These are phyloP conservation scores for Aspergillus ochraceoroseus DNA, from an alignment of 2,329 filamentous ascomycete species.

Conservation along the genomic window DNA sequence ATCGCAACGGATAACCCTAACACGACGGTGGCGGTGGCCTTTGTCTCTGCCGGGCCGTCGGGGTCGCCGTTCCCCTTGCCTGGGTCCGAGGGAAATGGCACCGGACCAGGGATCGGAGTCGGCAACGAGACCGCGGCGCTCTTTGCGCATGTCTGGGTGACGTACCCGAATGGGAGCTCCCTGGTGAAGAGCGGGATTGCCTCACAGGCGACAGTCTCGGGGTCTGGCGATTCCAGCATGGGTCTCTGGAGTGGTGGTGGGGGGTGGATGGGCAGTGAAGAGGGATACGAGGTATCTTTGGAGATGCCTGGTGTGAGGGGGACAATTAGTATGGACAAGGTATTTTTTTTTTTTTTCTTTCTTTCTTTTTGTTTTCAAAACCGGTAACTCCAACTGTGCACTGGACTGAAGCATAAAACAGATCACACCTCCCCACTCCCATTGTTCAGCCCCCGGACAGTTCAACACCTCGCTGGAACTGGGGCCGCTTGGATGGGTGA, in stretches of 20 bases:
- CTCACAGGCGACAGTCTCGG: constrained; percentile 3
- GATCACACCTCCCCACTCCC: constrained; percentile 6
- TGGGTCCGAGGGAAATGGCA: constrained; percentile 8
- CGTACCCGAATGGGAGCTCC: constrained; percentile 23
- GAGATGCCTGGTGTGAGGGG: constrained; percentile 9
- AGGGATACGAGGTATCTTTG: constrained; percentile 11
- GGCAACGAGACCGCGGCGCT: constrained; percentile 11
- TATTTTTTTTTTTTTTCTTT: constrained; percentile 1
- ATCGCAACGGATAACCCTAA: constrained; percentile 27
- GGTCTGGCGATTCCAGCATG: not conserved
- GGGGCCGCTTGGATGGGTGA: constrained; percentile 36
- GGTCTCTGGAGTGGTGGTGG: constrained; percentile 6
- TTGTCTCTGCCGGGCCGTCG: constrained; percentile 28
- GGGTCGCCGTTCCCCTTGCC: constrained; percentile 38
- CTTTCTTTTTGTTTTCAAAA: not conserved
- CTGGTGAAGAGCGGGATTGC: not conserved
- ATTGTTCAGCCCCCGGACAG: constrained; percentile 1
- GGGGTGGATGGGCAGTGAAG: not conserved
- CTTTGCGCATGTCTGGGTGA: constrained; percentile 26
- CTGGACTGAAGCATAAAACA: too few relatives aligned
- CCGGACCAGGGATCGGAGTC: not conserved
- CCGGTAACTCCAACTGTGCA: too few relatives aligned
- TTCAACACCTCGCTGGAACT: not conserved
- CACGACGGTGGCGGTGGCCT: constrained; percentile 30
- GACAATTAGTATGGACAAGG: constrained; percentile 12